Evolutionary conservation across 1,139 yeast genomes (phyloP), one percentile per base, ranked within the genome.

Genomic region (Saccharomyces pastorianus): DNA sequence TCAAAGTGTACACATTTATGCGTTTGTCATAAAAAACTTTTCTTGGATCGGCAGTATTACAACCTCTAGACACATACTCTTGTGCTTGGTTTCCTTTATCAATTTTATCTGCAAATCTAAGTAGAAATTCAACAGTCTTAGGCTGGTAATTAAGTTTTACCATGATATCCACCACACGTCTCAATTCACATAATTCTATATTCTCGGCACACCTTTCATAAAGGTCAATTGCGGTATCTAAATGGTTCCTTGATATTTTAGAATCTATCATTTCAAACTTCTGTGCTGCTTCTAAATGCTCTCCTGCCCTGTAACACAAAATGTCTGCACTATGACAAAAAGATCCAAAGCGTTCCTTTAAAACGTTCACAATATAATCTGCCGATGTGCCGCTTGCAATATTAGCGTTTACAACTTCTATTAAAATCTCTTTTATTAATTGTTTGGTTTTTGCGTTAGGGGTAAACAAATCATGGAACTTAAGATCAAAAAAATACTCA

Each of bases 271-370:
- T 72, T 1, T 88, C 90, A 59, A 83, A 80, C 56, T 82, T 85
- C 65, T 87, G 88, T 0, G 98, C 98, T 64, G 85, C 83, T 55
- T 95, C 87, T 63, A 95, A 75, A 66, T 87, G 89, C 68, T 95
- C 99, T 62, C 90, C 83, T 0, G 98, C 99, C 71, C 93, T 88
- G 75, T 91, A 95, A 26, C 95, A 88, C 57, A 90, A 79, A 32
- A 93, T 97, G 71, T 95, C 99, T 63, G 88, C 89, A 11, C 96
- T 83, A 0, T 97, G 89, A 66, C 98, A 95, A 71, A 90, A 95
- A 2, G 96, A 85, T 1, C 96, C 96, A 74, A 99, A 95, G 60
- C 95, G 84, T 53, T 88, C 95, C 70, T 93, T 96, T 53, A 95
- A 76, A 1, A 95, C 84, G 34, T 84, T 82, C 1, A 97, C 95